A percentile compares a stretch with the other conserved stretches of the same genome.
Conservation (phyloP, 768 basidiomycete species). For the Floccularia luteovirens region DNA sequence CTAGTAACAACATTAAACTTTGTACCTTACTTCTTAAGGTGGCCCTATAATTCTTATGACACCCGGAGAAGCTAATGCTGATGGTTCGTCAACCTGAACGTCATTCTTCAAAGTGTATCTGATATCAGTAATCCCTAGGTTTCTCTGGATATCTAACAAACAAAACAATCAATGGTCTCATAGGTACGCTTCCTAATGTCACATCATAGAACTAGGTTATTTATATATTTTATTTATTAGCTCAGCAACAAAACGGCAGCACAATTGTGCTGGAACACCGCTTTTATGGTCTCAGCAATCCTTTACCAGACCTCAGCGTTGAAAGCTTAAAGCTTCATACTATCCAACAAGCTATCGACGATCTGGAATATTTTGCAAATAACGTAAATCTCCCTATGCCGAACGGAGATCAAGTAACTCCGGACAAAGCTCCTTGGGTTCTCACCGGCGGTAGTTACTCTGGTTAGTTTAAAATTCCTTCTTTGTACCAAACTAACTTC, state of each 20-base stretch:
- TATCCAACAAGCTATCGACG: conserved; percentile 69
- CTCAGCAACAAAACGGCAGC: conserved; percentile 58
- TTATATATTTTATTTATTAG: conserved; percentile 14
- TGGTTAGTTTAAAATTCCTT: conserved; percentile 16
- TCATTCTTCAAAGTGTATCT: background rate
- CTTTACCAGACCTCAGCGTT: conserved; percentile 49
- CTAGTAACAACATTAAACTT: background rate
- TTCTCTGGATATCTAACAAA: conserved; percentile 58
- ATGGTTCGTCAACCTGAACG: conserved; percentile 25
- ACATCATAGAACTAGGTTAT: background rate
- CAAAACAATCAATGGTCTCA: conserved; percentile 50
- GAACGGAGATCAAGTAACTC: conserved; percentile 51
- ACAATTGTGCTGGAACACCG: conserved; percentile 64
- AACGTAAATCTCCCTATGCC: conserved; percentile 64
- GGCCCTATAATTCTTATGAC: conserved; percentile 60
- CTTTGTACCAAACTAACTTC: background rate
- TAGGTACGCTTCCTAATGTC: conserved; percentile 20
- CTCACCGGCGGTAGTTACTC: conserved; percentile 45
- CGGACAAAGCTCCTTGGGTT: conserved; percentile 44
- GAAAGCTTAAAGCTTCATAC: conserved; percentile 54
- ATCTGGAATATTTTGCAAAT: conserved; percentile 62
- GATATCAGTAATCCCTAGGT: conserved; percentile 15
- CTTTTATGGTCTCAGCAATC: conserved; percentile 74
- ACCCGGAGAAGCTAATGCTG: conserved; percentile 58
- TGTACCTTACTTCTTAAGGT: conserved; percentile 21